These are phyloP conservation scores for Apiotrichum domesticum DNA, from an alignment of 1,284 basidiomycete species.

Conservation along the genomic window DNA sequence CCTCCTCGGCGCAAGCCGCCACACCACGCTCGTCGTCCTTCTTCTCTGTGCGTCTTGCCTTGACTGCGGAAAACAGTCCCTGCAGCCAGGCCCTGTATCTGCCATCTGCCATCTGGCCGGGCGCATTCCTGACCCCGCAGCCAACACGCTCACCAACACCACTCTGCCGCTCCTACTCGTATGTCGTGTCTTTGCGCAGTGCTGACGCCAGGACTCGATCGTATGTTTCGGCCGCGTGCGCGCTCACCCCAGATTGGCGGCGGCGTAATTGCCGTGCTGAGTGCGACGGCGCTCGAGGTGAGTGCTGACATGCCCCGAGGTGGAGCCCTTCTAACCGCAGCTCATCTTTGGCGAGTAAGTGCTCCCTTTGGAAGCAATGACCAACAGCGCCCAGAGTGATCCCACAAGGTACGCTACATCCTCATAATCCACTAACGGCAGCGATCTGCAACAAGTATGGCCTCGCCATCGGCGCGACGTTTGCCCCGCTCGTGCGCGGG, in stretches of 20 bases:
- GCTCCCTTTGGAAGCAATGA: background rate
- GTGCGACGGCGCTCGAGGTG: slow-evolving; percentile 24
- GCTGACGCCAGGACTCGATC: no score
- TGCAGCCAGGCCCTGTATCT: no score
- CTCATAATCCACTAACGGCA: slow-evolving; percentile 13
- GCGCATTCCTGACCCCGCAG: slow-evolving; percentile 28
- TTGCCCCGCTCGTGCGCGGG: slow-evolving; percentile 48
- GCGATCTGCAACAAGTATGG: slow-evolving; percentile 52
- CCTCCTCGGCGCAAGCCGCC: slow-evolving; percentile 47
- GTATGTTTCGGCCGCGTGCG: no score
- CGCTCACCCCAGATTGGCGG: slow-evolving; percentile 35
- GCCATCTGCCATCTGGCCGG: background rate
- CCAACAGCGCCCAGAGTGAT: slow-evolving; percentile 27
- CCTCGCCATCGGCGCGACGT: slow-evolving; percentile 50
- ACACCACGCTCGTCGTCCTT: slow-evolving; percentile 48
- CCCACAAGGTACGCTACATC: slow-evolving; percentile 33
- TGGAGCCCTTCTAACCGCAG: background rate
- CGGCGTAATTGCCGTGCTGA: slow-evolving; percentile 39
- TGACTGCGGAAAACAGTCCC: no score
- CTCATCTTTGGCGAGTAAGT: slow-evolving; percentile 23
- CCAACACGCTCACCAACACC: slow-evolving; percentile 52
- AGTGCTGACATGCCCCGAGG: slow-evolving; percentile 1
- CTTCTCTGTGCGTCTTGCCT: slow-evolving; percentile 35
- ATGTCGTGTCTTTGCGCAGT: no score
- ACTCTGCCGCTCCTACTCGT: slow-evolving; percentile 48